phyloP scores from a whole-genome alignment of 2,329 filamentous ascomycete genomes.

The Coniochaeta prunicola region DNA sequence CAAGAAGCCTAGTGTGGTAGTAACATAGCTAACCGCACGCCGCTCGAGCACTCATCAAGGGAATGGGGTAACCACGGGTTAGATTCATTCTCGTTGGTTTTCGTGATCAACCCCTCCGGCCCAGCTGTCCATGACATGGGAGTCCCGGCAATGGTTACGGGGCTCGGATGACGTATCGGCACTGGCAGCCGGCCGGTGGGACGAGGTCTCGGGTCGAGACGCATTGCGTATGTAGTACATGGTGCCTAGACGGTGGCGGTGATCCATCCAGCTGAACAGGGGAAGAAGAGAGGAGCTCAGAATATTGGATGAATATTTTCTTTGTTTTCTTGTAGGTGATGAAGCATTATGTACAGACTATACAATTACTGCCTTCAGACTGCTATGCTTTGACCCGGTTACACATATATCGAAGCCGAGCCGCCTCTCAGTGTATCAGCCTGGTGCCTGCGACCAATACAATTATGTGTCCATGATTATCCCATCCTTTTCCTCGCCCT shows the following conservation, averaged over 20 bases:
- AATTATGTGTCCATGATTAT: not conserved
- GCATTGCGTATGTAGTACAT: no score
- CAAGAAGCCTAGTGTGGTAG: no score
- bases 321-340: not conserved
- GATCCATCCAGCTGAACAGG: not conserved
- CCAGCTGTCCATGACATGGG: not conserved
- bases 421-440: not conserved
- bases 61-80: no score
- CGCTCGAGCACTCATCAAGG: no score
- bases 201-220: not conserved
- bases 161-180: not conserved
- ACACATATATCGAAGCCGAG: not conserved
- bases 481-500: not conserved
- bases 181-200: not conserved
- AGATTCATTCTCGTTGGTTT: no score
- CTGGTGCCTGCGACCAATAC: not conserved
- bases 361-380: not conserved
- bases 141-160: not conserved
- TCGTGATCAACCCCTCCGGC: no score
- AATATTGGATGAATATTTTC: not conserved
- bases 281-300: not conserved
- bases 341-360: not conserved
- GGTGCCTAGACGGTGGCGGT: no score
- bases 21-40: no score
- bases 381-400: not conserved